Base-by-base conservation (phyloP, 371 early-diverging fungal genomes). In the Gilbertella persicaria region DNA sequence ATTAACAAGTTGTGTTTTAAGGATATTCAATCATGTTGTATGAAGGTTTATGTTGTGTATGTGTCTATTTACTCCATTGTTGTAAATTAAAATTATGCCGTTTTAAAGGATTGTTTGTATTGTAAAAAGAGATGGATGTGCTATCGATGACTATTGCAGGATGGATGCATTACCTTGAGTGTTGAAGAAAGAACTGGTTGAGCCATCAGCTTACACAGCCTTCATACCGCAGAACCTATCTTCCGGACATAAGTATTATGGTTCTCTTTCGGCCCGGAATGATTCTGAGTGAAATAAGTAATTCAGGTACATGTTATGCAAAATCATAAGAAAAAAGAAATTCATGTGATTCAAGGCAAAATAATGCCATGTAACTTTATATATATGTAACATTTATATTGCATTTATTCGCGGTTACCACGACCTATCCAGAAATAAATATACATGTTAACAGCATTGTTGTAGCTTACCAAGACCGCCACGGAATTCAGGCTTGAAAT, bases 401-500 rank as follows among this genome's bases (percentile, higher is more conserved):
- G 9, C 24, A 42, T 60, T 62, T 71, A 67, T 55, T 71, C 71
- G 50, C 67, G 64, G 54, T 66, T 67, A 64, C 67, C 67, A 58
- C 71, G 71, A 37, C 67, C 71, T 71, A 52, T 19, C 23, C 10
- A 20, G 16, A 50, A 12, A 16, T n/a, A 14, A 2, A 36, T 30
- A 12, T 44, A 8, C 20, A n/a, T 20, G 6, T 14, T 37, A 10
- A 40, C 19, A 14, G 12, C 2, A 45, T 23, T 2, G 13, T 14
- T 10, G 4, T 12, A 26, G 49, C 69, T 63, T 72, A 71, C 88
- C 87, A 61, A 84, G 76, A 59, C 87, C 84, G 75, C 85, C 81
- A 76, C 86, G 85, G 91, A 96, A 96, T 80, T 94, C 93, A 60
- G 97, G 95, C 79, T 87, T 86, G 85, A 87, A 94, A 78, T 90